Conservation (phyloP, 2,329 filamentous ascomycete species). For the Aspergillus quadrilineatus region DNA sequence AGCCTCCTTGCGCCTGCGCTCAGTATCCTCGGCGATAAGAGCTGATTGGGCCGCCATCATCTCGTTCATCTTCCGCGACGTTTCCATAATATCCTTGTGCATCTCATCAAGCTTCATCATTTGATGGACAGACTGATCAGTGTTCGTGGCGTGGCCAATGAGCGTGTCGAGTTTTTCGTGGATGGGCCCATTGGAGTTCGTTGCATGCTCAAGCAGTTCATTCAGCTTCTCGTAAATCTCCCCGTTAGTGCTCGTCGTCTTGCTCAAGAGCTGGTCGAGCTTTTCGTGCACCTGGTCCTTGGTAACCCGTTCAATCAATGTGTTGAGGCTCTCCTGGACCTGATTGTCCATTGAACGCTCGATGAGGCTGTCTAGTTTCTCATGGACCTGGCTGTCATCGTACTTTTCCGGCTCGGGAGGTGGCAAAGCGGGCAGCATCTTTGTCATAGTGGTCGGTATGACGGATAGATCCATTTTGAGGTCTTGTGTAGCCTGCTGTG, state of each 20-base stretch:
- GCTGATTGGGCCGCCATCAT: conserved; percentile 52
- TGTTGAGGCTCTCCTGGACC: conserved; percentile 59
- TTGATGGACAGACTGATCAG: conserved; percentile 69
- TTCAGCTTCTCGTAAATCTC: conserved; percentile 61
- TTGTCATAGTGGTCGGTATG: conserved; percentile 53
- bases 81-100: conserved; percentile 80
- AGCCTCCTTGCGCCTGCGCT: conserved; percentile 73
- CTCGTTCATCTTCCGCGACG: conserved; percentile 77
- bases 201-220: conserved; percentile 42
- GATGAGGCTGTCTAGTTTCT: conserved; percentile 56
- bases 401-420: conserved; percentile 58
- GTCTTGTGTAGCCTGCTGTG: conserved; percentile 66
- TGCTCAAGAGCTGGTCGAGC: conserved; percentile 48
- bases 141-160: conserved; percentile 58
- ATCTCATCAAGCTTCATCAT: conserved; percentile 85
- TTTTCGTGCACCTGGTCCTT: conserved; percentile 59
- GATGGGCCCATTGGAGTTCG: conserved; percentile 29
- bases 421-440: conserved; percentile 55
- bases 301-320: conserved; percentile 48
- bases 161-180: conserved; percentile 36
- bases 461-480: conserved; percentile 56
- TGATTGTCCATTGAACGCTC: conserved; percentile 47
- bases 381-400: conserved; percentile 58
- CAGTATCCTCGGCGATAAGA: conserved; percentile 70
- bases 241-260: conserved; percentile 30